Evolutionary conservation across 2,329 filamentous ascomycete genomes (phyloP), one percentile per base, ranked within the genome.

Genomic region (Colletotrichum somersetense): DNA sequence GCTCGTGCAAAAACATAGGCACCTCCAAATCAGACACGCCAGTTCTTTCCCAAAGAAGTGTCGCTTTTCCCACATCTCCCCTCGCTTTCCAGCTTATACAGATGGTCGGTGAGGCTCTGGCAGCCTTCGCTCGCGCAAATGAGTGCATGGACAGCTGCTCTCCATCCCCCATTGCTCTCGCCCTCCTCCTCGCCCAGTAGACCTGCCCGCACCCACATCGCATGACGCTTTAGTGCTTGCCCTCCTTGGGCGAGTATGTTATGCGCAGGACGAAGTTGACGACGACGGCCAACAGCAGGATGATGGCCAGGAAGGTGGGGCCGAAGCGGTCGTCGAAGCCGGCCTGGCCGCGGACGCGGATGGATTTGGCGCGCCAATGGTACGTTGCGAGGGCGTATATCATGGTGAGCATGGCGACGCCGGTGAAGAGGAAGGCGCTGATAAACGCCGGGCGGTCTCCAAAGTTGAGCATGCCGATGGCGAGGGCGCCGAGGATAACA

Each of bases 261-360:
- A 95, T 91, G 75, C 95, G 89, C 80, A 99, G 85, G 48, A 97
- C 91, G 81, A 99, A 98, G 86, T 99, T 99, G 79, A 98, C 93
- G 66, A 98, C 86, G n/a, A 99, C 94, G 18, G 96, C 96, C 59
- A 93, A 87, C 77, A 98, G 84, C 75, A 99, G 85, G 66, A 96
- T 93, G 77, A 98, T 88, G 61, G 96, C 94, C 82, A 99, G 83
- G 63, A 98, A 89, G 0, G 95, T 98, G 6, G 96, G 96, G 10
- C 96, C 96, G 78, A 97, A 95, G 53, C 95, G 90, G 85, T 99
- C 96, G 81, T 99, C 96, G 80, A 99, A 98, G 30, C 96, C 96
- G 66, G 94, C 94, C 86, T 98, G 95, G 11, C 96, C 96, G 75
- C 96, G 89, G 83, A 93, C 89, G 70, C 96, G 87, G 80, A 99